phyloP scores from a whole-genome alignment of 768 basidiomycete species.

The Tylopilus rubrobrunneus region DNA sequence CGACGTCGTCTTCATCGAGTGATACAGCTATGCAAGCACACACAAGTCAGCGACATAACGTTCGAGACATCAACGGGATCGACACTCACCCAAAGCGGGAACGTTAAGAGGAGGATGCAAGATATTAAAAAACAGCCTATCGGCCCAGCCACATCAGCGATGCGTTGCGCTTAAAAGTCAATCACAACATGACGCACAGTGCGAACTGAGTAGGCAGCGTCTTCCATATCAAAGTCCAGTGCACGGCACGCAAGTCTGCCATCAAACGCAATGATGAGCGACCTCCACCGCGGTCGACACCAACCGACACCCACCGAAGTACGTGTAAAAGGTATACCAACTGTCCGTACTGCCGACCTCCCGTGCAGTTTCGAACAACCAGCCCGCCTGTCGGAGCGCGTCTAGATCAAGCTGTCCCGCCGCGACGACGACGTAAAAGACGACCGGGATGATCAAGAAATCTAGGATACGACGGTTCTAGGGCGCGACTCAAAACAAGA shows the following conservation, averaged over 20 bases:
- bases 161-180: neutral
- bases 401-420: conserved; percentile 58
- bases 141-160: conserved; percentile 24
- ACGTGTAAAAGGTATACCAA: conserved; percentile 87
- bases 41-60: neutral
- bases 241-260: conserved; percentile 57
- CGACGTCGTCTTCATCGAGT: conserved; percentile 79
- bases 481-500: neutral
- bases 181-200: conserved; percentile 47
- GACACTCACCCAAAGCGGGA: conserved; percentile 69
- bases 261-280: neutral
- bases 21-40: conserved; percentile 61
- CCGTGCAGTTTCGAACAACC: conserved; percentile 72
- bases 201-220: conserved; percentile 95
- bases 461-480: conserved; percentile 38
- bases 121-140: conserved; percentile 78
- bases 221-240: conserved; percentile 65
- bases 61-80: neutral
- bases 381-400: conserved; percentile 60
- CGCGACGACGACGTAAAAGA: conserved; percentile 81
- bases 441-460: conserved; percentile 71
- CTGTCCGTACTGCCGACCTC: conserved; percentile 29
- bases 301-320: conserved; percentile 54
- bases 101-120: conserved; percentile 86
- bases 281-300: neutral